A percentile compares a stretch with the other conserved stretches of the same genome.
These are phyloP conservation scores for Mycena indigotica DNA, from an alignment of 768 basidiomycete species.

Conservation along the genomic window DNA sequence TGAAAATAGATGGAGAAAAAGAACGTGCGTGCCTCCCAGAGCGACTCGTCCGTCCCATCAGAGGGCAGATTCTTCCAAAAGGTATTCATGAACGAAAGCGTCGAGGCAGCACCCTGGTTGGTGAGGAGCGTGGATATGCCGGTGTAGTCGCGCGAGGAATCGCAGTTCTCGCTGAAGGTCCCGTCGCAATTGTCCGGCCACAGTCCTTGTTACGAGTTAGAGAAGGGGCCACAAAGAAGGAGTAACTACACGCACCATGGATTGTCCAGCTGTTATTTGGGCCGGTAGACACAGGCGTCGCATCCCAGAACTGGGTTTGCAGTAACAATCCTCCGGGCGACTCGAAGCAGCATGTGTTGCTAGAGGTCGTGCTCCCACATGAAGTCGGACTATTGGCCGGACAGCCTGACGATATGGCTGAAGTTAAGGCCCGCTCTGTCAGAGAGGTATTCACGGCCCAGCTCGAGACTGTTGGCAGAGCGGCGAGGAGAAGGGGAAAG, in stretches of 20 bases:
- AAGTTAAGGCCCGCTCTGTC: conserved; percentile 2
- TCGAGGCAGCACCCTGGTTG: conserved; percentile 56
- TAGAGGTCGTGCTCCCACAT: conserved; percentile 11
- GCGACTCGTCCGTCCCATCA: conserved; percentile 58
- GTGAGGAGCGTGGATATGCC: conserved; percentile 50
- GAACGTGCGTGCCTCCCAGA: conserved; percentile 52
- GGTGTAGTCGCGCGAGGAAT: conserved; percentile 48
- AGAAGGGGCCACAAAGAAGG: too few species aligned
- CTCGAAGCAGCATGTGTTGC: conserved; percentile 51
- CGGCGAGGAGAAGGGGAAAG: conserved; percentile 4
- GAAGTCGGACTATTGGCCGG: conserved; percentile 11
- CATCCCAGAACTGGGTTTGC: conserved; percentile 62
- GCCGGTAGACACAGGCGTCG: conserved; percentile 41
- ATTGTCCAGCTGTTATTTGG: conserved; percentile 57
- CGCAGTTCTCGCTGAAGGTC: conserved; percentile 41
- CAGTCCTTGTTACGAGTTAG: too few species aligned
- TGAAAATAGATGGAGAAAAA: neutral
- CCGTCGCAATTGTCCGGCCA: conserved; percentile 7
- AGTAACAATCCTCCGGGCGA: conserved; percentile 48
- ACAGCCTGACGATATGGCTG: conserved; percentile 18
- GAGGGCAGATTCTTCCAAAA: conserved; percentile 24
- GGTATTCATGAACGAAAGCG: conserved; percentile 59
- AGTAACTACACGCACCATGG: conserved; percentile 19
- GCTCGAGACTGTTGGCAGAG: neutral
- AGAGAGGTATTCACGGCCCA: neutral